Percentiles rank a stretch among this genome's conserved stretches.
phyloP scores from a whole-genome alignment of 2,329 filamentous ascomycete species.

The Colletotrichum simmondsii region DNA sequence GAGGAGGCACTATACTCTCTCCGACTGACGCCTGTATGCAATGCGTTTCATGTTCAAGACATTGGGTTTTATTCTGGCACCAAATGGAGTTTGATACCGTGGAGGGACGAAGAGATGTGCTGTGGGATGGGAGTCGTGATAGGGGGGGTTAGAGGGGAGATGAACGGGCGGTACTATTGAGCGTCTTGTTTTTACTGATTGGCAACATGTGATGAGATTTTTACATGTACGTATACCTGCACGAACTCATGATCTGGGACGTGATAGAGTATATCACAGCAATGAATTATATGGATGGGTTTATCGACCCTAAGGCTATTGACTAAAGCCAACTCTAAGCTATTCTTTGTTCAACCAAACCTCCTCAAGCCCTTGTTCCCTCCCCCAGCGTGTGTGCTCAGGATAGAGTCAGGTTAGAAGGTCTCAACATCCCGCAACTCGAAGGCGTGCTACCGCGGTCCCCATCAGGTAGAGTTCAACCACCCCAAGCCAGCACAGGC shows the following conservation, averaged over 20 bases:
- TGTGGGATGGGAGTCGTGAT: not conserved
- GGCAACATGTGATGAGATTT: conserved; percentile 26
- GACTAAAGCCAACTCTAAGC: not conserved
- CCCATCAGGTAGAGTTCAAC: not conserved
- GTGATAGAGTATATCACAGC: conserved; percentile 22
- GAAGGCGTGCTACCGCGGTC: conserved; percentile 1
- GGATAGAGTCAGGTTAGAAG: not conserved
- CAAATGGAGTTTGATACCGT: conserved; percentile 10
- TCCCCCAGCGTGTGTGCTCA: not conserved
- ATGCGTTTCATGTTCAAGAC: conserved; percentile 18
- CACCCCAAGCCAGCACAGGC: not conserved
- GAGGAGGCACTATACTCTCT: not conserved
- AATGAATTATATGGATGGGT: conserved; percentile 14
- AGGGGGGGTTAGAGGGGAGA: not conserved
- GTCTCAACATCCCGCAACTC: conserved; percentile 3
- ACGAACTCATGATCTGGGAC: conserved; percentile 25
- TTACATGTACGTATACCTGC: conserved; percentile 21
- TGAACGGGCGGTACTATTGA: conserved; percentile 20
- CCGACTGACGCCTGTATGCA: not conserved
- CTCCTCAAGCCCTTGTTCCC: not conserved
- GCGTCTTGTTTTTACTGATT: conserved; percentile 15
- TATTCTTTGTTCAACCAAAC: not conserved
- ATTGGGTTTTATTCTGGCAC: conserved; percentile 1
- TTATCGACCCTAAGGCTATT: not conserved
- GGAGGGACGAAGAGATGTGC: not conserved